These are phyloP conservation scores for Saccharomycopsis schoenii DNA, from an alignment of 805 yeast genomes.

Conservation along the genomic window DNA sequence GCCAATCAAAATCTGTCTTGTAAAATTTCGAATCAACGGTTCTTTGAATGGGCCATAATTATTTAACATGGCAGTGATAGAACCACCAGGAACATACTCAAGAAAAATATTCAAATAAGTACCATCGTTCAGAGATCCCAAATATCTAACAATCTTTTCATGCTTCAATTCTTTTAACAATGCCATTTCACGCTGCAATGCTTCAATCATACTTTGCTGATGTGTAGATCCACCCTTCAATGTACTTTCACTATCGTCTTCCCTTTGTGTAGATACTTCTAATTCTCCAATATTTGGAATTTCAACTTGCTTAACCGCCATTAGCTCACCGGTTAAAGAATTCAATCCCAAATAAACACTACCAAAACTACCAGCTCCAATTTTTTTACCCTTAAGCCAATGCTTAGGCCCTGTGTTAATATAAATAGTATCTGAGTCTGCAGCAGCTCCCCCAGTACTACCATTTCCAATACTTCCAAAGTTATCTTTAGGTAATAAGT, in stretches of 20 bases:
- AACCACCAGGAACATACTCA: constrained; percentile 39
- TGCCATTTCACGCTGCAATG: constrained; percentile 44
- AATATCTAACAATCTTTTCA: constrained; percentile 49
- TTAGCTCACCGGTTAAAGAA: constrained; percentile 83
- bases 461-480: constrained; percentile 20
- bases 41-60: constrained; percentile 57
- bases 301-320: constrained; percentile 95
- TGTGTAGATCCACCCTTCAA: constrained; percentile 8
- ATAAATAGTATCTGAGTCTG: constrained; percentile 19
- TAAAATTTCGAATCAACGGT: constrained; percentile 44
- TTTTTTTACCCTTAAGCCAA: constrained; percentile 89
- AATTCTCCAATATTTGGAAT: constrained; percentile 37
- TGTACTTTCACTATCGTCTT: constrained; percentile 7
- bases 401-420: constrained; percentile 51
- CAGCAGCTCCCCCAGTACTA: constrained; percentile 25
- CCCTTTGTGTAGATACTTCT: constrained; percentile 23
- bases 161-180: constrained; percentile 44
- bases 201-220: constrained; percentile 47
- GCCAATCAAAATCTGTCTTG: constrained; percentile 46
- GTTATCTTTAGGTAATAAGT: neutral
- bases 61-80: constrained; percentile 43
- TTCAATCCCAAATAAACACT: constrained; percentile 88
- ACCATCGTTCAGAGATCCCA: constrained; percentile 32
- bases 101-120: constrained; percentile 20
- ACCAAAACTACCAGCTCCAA: constrained; percentile 94